phyloP scores from a whole-genome alignment of 164 flowering plant genomes.

The Dillenia suffruticosa region DNA sequence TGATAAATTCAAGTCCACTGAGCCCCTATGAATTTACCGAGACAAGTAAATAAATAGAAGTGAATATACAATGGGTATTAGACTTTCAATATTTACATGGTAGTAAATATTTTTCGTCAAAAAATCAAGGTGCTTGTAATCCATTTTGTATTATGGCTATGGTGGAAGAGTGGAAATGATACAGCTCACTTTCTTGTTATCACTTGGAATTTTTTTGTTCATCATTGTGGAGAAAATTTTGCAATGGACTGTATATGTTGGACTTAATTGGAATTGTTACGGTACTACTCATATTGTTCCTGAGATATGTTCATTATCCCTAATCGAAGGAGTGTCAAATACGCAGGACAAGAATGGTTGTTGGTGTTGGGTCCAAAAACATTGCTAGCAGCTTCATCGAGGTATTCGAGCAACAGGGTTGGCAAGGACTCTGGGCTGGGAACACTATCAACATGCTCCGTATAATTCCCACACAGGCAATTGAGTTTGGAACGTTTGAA shows the following conservation, averaged over 20 bases:
- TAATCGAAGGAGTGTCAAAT: constrained; percentile 5
- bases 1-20: no score
- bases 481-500: constrained; percentile 92
- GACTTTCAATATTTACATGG: no score
- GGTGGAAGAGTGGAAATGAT: no score
- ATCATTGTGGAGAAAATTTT: neutral
- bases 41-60: no score
- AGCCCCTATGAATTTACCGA: no score
- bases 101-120: no score
- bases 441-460: constrained; percentile 88
- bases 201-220: neutral
- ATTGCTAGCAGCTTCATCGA: constrained; percentile 82
- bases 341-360: constrained; percentile 93
- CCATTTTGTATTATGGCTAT: no score
- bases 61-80: no score
- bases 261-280: neutral
- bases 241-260: neutral
- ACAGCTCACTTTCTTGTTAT: no score
- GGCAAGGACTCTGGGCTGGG: constrained; percentile 97
- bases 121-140: no score
- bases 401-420: constrained; percentile 82
- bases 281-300: neutral
- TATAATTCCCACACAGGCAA: constrained; percentile 93
- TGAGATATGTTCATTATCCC: neutral
- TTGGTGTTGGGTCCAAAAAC: constrained; percentile 81